phyloP scores from a whole-genome alignment of 2,329 filamentous ascomycete species.

The Passalora sequoiae region DNA sequence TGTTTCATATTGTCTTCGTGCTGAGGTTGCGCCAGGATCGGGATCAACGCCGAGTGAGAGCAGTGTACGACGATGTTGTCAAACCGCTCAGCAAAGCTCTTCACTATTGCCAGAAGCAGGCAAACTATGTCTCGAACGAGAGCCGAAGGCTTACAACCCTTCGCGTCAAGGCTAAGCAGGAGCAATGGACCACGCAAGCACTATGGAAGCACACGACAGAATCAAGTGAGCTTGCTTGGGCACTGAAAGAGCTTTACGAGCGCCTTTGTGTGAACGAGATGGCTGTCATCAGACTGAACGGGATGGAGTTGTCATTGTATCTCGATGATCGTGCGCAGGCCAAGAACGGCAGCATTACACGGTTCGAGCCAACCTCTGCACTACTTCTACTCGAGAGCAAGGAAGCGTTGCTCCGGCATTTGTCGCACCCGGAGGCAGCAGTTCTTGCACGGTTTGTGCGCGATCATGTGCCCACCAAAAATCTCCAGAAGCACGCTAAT shows the following conservation, averaged over 20 bases:
- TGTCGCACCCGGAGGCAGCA: constrained; percentile 67
- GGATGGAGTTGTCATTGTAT: constrained; percentile 60
- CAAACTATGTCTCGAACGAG: constrained; percentile 87
- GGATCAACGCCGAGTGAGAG: constrained; percentile 60
- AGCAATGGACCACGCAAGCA: constrained; percentile 34
- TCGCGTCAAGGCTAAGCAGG: constrained; percentile 74
- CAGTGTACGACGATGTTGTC: constrained; percentile 83
- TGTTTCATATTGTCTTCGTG: constrained; percentile 97
- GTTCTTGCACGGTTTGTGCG: constrained; percentile 70
- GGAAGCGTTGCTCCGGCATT: constrained; percentile 66
- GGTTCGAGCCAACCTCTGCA: constrained; percentile 65
- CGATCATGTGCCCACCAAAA: constrained; percentile 56
- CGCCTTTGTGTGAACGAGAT: constrained; percentile 19
- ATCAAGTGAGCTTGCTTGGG: constrained; percentile 32
- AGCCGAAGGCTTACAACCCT: constrained; percentile 74
- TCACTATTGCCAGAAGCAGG: constrained; percentile 85
- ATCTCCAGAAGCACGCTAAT: constrained; percentile 66
- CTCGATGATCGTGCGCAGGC: constrained; percentile 42
- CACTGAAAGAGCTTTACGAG: constrained; percentile 27
- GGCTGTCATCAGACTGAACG: constrained; percentile 55
- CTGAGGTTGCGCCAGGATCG: constrained; percentile 74
- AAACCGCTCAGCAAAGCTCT: constrained; percentile 90
- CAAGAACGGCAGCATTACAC: neutral
- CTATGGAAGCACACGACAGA: constrained; percentile 25
- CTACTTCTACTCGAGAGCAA: constrained; percentile 81